phyloP scores from a whole-genome alignment of 1,139 yeast species.

The Geotrichum aggregatum region DNA sequence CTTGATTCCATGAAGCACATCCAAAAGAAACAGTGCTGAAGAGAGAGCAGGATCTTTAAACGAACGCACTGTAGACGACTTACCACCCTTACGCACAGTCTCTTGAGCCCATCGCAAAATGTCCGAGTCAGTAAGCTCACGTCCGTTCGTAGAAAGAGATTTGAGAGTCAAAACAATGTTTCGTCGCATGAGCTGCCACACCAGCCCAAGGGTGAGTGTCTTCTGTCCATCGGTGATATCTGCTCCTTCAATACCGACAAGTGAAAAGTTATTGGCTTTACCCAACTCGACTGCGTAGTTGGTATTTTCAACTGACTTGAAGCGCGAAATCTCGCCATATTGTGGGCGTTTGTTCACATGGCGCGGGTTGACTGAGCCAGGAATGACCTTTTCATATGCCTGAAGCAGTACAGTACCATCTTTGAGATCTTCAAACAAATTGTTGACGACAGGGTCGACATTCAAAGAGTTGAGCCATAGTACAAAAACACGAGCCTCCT shows the following conservation, averaged over 20 bases:
- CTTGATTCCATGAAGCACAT: slow-evolving; percentile 85
- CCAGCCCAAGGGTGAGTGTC: slow-evolving; percentile 85
- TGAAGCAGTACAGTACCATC: slow-evolving; percentile 87
- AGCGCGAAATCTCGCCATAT: slow-evolving; percentile 75
- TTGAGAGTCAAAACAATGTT: slow-evolving; percentile 82
- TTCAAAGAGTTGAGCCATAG: slow-evolving; percentile 95
- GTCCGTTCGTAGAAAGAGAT: slow-evolving; percentile 65
- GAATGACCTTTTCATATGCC: slow-evolving; percentile 93
- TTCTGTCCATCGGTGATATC: slow-evolving; percentile 94
- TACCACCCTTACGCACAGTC: slow-evolving; percentile 81
- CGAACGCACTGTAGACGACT: slow-evolving; percentile 61
- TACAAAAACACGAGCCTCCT: slow-evolving; percentile 98
- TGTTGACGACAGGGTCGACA: slow-evolving; percentile 90
- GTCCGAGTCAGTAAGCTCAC: slow-evolving; percentile 74
- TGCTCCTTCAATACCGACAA: slow-evolving; percentile 97
- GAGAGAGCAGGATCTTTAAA: slow-evolving; percentile 78
- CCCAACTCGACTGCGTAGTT: slow-evolving; percentile 96
- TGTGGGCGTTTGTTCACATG: slow-evolving; percentile 80
- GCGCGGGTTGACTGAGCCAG: slow-evolving; percentile 79
- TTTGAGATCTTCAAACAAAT: slow-evolving; percentile 87
- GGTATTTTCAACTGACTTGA: slow-evolving; percentile 93
- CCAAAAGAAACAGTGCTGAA: slow-evolving; percentile 76
- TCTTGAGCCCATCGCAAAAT: slow-evolving; percentile 92
- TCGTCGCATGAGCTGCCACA: slow-evolving; percentile 98
- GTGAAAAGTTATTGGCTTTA: slow-evolving; percentile 82